Base-by-base conservation (phyloP, 2,329 filamentous ascomycete species). In the Talaromyces atroroseus region DNA sequence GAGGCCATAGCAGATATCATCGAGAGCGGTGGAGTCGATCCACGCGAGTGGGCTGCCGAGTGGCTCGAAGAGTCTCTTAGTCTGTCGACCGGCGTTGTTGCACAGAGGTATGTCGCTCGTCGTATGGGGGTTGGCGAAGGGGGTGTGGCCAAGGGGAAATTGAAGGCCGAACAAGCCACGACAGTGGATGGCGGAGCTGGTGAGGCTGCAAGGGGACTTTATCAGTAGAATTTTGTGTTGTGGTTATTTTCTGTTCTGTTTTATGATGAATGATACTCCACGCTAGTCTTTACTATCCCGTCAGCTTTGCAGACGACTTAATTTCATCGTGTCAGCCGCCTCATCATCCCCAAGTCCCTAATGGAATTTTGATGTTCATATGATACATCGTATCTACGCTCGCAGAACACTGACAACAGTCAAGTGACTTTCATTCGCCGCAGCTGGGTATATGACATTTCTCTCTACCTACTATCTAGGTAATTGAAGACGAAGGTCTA, bases 101-200 rank as follows among this genome's bases (percentile, higher is more conserved):
- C 94, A 2, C 94, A 99, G 80, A 81, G 92, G 61, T 99, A 99
- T 69, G 94, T 99, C 20, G 92, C 94, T 4, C 84, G 89, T 59
- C 80, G 94, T 56, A 99, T 99, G 94, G 92, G 94, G 12, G 92
- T 99, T 10, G 92, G 92, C 12, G 90, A 95, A 72, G 88, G 89
- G 66, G 87, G 80, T 8, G 69, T 82, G 24, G 80, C 78, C 8
- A 78, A 81, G 65, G 84, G 83, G 23, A 77, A 77, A 65, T 73
- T 78, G 71, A 73, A 69, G 58, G 74, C 73, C 49, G 75, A 76
- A 29, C 83, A 83, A 69, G 75, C 76, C 46, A 78, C 80, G 50
- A 76, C 78, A 38, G 75, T 84, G 52, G 81, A 85, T 57, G 79
- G 76, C 59, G 80, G 81, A 21, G 82, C 79, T 46, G 83, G 82